Evolutionary conservation across 1,284 basidiomycete species (phyloP).

Genomic region (Sporisorium reilianum): DNA sequence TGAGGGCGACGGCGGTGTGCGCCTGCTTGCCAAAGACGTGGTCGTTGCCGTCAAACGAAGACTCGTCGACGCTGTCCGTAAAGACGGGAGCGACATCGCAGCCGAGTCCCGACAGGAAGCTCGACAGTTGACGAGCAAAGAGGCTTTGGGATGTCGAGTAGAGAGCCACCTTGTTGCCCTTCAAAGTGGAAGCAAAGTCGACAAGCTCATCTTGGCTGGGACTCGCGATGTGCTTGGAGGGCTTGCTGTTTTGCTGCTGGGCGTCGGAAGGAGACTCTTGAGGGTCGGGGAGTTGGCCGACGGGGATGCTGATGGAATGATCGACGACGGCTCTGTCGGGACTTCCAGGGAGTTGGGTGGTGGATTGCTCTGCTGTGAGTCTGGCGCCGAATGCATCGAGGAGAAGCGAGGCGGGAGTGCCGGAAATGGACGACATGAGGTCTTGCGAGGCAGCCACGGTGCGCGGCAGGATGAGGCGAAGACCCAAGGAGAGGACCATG

Average conservation of each 20-base stretch:
- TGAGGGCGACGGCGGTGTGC: slow-evolving; percentile 53
- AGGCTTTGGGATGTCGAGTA: slow-evolving; percentile 39
- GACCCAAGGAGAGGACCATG: slow-evolving; percentile 34
- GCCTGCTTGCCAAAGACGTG: slow-evolving; percentile 27
- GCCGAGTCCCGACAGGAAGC: slow-evolving; percentile 27
- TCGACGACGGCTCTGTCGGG: slow-evolving; percentile 27
- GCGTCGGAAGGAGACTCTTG: slow-evolving; percentile 6
- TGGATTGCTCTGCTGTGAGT: slow-evolving; percentile 25
- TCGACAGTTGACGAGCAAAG: slow-evolving; percentile 38
- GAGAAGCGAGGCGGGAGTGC: slow-evolving; percentile 22
- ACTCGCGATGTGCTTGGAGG: slow-evolving; percentile 13
- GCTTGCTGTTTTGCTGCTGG: neutral
- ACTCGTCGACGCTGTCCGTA: slow-evolving; percentile 27
- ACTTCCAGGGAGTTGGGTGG: slow-evolving; percentile 1
- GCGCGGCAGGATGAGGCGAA: slow-evolving; percentile 29
- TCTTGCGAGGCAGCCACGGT: slow-evolving; percentile 7
- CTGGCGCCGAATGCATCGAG: slow-evolving; percentile 39
- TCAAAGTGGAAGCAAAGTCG: slow-evolving; percentile 22
- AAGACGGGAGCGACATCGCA: slow-evolving; percentile 49
- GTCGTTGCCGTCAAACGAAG: slow-evolving; percentile 14
- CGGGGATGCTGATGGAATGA: slow-evolving; percentile 30
- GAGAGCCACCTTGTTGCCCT: slow-evolving; percentile 48
- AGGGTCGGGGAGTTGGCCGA: slow-evolving; percentile 22
- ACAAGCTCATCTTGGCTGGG: slow-evolving; percentile 37
- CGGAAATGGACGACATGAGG: slow-evolving; percentile 25